Base-by-base conservation (phyloP, 441 rosid species). In the Populus trichocarpa region DNA sequence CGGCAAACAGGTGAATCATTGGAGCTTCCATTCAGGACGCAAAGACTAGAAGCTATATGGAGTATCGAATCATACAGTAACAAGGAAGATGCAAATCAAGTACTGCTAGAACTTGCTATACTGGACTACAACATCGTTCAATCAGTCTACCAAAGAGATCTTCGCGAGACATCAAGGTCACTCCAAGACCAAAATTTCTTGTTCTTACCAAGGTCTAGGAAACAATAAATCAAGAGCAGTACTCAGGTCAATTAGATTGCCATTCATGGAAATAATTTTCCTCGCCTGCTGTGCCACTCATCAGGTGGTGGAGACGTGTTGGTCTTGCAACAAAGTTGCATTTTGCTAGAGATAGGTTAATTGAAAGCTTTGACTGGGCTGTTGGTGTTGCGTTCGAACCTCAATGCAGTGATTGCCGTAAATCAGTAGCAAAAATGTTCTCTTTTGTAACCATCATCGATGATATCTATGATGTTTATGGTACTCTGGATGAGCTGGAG, bases 91-190 rank as follows among this genome's bases (percentile, higher is more conserved):
- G 63, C 64, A 12, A 75, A 83, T 32, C 40, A 0, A 20, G 10
- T 2, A 18, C 20, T 89, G 50, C 88, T 89, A 8, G 78, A 87
- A 67, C 82, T 84, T 69, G 88, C 89, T 5, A 71, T 36, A 35
- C n/a, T 79, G 28, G 77, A 89, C 69, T 87, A 82, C 81, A 85
- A 86, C 74, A 23, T 69, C 65, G 79, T 80, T 20, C 89, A 83
- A 26, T 75, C 80, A 33, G 28, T 26, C 3, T 83, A 63, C 61
- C 86, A 72, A 75, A 73, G 2, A 36, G 84, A 88, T 36, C 87
- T 88, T 25, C 57, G 40, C 42, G 82, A 79, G 22, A 20, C 73
- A 68, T 72, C 83, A 63, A 75, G 83, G 85, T 85, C 42, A 30
- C 7, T 6, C 1, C 28, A 65, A 11, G 16, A 35, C 0, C 36